Conservation (phyloP, 768 basidiomycete genomes). For the Gautieria morchelliformis region DNA sequence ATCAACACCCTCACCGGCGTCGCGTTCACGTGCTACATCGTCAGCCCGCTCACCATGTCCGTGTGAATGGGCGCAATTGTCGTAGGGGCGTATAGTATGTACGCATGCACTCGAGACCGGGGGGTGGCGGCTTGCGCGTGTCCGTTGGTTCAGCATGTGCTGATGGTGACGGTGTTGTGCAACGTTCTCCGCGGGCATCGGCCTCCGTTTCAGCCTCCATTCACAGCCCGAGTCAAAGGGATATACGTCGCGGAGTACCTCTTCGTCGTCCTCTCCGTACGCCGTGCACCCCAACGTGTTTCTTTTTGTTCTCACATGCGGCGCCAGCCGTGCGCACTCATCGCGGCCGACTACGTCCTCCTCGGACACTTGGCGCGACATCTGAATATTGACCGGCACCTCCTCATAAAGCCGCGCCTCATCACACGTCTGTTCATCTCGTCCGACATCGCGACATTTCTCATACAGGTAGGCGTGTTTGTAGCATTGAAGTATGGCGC, state of each 20-base stretch:
- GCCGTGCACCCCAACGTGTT: too few relatives aligned
- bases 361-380: slow-evolving; percentile 50
- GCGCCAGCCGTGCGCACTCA: slow-evolving; percentile 61
- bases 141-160: neutral
- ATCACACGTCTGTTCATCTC: slow-evolving; percentile 52
- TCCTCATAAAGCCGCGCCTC: slow-evolving; percentile 37
- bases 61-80: slow-evolving; percentile 48
- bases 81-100: slow-evolving; percentile 49
- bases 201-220: slow-evolving; percentile 46
- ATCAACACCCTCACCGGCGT: slow-evolving; percentile 42
- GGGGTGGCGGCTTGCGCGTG: too few relatives aligned
- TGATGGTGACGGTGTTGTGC: neutral
- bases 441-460: slow-evolving; percentile 56
- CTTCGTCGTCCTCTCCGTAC: slow-evolving; percentile 49
- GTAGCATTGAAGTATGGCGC: neutral
- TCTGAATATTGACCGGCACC: slow-evolving; percentile 35
- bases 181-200: slow-evolving; percentile 52
- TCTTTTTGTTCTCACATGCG: too few relatives aligned
- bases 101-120: too few relatives aligned
- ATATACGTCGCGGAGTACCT: slow-evolving; percentile 50
- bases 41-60: slow-evolving; percentile 35
- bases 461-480: slow-evolving; percentile 42
- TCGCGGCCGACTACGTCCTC: slow-evolving; percentile 58
- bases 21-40: slow-evolving; percentile 33
- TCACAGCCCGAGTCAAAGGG: slow-evolving; percentile 40